A percentile compares a stretch with the other conserved stretches of the same genome.
These are phyloP conservation scores for Eucalyptus cloeziana DNA, from an alignment of 345 rosid genomes.

Conservation along the genomic window DNA sequence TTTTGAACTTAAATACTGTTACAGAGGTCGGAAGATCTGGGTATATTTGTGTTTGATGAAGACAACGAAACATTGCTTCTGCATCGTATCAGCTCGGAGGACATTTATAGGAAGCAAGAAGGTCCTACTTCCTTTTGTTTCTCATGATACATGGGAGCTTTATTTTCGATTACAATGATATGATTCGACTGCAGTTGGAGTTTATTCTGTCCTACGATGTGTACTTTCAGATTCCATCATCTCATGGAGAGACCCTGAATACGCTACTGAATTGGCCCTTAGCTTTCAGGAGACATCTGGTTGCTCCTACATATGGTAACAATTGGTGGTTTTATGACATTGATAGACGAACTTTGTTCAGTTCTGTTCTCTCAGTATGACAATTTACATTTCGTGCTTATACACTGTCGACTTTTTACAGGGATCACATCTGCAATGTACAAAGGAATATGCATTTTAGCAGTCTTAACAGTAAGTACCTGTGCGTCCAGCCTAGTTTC, in stretches of 20 bases:
- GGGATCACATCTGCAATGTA: constrained; percentile 83
- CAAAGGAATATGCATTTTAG: constrained; percentile 81
- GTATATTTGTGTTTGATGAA: constrained; percentile 72
- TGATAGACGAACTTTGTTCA: not conserved
- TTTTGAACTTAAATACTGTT: not conserved
- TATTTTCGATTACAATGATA: not conserved
- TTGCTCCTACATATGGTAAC: constrained; percentile 85
- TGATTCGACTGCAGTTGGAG: not conserved
- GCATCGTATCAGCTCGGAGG: constrained; percentile 74
- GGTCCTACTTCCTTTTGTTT: constrained; percentile 28
- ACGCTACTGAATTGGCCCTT: constrained; percentile 80
- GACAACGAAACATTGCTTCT: constrained; percentile 68
- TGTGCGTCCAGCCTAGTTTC: not conserved
- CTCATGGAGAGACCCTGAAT: constrained; percentile 96
- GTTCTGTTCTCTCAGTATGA: not conserved
- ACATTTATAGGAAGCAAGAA: constrained; percentile 80
- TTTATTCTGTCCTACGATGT: not conserved
- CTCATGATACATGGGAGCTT: not conserved
- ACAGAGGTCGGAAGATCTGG: constrained; percentile 76
- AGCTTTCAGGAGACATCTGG: constrained; percentile 96
- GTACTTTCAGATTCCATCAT: constrained; percentile 71
- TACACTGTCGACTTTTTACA: constrained; percentile 1
- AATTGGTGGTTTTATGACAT: not conserved
- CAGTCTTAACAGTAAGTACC: constrained; percentile 64
- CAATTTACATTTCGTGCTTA: not conserved